A percentile compares a stretch with the other conserved stretches of the same genome.
Conservation (phyloP, 768 basidiomycete species). For the Amylocystis lapponica region DNA sequence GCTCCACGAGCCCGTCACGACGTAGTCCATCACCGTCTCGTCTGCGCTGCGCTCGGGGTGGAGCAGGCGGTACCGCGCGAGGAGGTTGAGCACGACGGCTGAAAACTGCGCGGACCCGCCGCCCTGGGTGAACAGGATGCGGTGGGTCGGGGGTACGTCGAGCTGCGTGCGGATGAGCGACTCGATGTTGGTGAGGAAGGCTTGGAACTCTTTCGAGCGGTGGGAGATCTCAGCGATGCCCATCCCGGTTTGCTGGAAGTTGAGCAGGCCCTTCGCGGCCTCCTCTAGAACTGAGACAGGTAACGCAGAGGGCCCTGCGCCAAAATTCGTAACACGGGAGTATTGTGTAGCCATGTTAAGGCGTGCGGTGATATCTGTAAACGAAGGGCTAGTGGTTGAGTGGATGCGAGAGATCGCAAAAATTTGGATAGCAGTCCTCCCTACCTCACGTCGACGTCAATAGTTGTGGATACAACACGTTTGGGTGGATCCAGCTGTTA, state of each 20-base stretch:
- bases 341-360: conserved; percentile 14
- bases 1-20: conserved; percentile 91
- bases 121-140: conserved; percentile 90
- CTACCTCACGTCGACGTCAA: too few relatives aligned
- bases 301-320: conserved; percentile 90
- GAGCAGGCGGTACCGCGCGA: conserved; percentile 77
- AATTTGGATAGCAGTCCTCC: too few relatives aligned
- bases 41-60: conserved; percentile 51
- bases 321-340: conserved; percentile 76
- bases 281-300: conserved; percentile 82
- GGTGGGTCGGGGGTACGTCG: conserved; percentile 75
- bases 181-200: conserved; percentile 59
- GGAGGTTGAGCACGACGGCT: conserved; percentile 85
- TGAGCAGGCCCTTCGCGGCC: conserved; percentile 79
- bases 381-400: too few relatives aligned
- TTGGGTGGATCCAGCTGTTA: too few relatives aligned
- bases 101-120: conserved; percentile 93
- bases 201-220: conserved; percentile 83
- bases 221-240: conserved; percentile 97
- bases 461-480: too few relatives aligned
- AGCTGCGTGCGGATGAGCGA: conserved; percentile 70
- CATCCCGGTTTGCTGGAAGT: conserved; percentile 88
- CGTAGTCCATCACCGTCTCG: conserved; percentile 75
- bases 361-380: too few relatives aligned
- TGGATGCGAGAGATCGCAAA: too few relatives aligned